These are phyloP conservation scores for Wickerhamomyces sydowiorum DNA, from an alignment of 805 yeast genomes.

Conservation along the genomic window DNA sequence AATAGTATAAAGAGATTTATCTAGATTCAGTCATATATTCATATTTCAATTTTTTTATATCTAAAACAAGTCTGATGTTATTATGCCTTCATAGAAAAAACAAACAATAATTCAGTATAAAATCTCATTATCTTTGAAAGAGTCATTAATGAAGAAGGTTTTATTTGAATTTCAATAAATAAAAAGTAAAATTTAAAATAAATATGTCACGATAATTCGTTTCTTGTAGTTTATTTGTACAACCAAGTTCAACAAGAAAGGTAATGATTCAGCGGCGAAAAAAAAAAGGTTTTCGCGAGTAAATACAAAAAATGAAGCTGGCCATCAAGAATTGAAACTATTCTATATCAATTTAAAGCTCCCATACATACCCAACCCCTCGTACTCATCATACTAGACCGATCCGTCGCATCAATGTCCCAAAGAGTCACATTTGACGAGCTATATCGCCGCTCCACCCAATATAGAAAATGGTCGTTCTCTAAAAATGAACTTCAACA, in stretches of 20 bases:
- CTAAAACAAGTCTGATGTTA: constrained; percentile 2
- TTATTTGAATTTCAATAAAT: background rate
- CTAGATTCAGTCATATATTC: constrained; percentile 3
- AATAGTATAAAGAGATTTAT: too few relatives aligned
- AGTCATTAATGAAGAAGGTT: background rate
- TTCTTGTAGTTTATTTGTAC: too few relatives aligned
- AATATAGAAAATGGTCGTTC: constrained; percentile 83
- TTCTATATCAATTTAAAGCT: too few relatives aligned
- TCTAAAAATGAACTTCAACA: constrained; percentile 50
- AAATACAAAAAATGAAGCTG: too few relatives aligned
- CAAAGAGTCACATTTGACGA: constrained; percentile 70
- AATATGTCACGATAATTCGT: constrained; percentile 5
- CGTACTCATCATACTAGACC: background rate
- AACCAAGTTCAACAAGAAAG: too few relatives aligned
- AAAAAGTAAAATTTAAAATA: background rate
- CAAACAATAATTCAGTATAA: background rate
- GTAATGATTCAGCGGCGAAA: too few relatives aligned
- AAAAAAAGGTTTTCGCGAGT: too few relatives aligned
- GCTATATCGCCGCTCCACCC: constrained; percentile 80
- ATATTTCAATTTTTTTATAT: constrained; percentile 2
- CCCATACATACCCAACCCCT: too few relatives aligned
- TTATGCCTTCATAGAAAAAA: constrained; percentile 1
- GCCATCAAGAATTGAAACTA: too few relatives aligned
- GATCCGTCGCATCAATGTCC: constrained; percentile 6
- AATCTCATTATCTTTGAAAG: background rate